Base-by-base conservation (phyloP, 2,329 filamentous ascomycete species). In the Trematosphaeria pertusa region DNA sequence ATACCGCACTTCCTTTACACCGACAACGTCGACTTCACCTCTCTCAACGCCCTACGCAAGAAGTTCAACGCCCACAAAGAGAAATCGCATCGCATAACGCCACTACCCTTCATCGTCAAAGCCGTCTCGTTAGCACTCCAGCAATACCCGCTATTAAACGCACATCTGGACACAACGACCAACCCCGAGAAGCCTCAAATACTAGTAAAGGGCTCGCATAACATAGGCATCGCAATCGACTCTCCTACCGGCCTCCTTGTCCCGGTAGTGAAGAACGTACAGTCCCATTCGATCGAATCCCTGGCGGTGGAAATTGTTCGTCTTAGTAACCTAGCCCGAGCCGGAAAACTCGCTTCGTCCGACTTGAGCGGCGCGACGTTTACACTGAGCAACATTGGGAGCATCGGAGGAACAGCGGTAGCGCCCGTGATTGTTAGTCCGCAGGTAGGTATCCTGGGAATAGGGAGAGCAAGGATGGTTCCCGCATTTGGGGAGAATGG, bases 1-100 rank as follows among this genome's bases (percentile, higher is more conserved):
- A 97, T 97, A 61, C 94, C 94, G 0, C 94, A 97, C 74, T 97
- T 99, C 75, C 84, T 97, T 50, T 99, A 96, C 75, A 88, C 91
- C 30, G 91, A 96, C 73, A 89, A 93, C 67, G 79, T 96, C 38
- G 88, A 95, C 75, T 87, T 97, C 70, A 87, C 88, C 33, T 78
- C 81, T 30, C 81, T 99, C 4, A 85, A 85, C 48, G 74, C 82
- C 37, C 80, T 97, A 41, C 89, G 94, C 36, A 78, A 79, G 52
- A 87, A 84, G 37, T 81, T 97, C 47, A 96, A 96, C 74, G 52
- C 67, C 35, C 60, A 66, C 20, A 65, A 69, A 34, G 62, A 68
- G 21, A 65, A 67, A 55, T 64, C 38, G 55, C 66, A 59, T 61
- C 79, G 57, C 91, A 78, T 97, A 48, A 96, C 93, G 1, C 94